Evolutionary conservation across 2,329 filamentous ascomycete genomes (phyloP), one percentile per base, ranked within the genome.

Genomic region (Trichophyton mentagrophytes): DNA sequence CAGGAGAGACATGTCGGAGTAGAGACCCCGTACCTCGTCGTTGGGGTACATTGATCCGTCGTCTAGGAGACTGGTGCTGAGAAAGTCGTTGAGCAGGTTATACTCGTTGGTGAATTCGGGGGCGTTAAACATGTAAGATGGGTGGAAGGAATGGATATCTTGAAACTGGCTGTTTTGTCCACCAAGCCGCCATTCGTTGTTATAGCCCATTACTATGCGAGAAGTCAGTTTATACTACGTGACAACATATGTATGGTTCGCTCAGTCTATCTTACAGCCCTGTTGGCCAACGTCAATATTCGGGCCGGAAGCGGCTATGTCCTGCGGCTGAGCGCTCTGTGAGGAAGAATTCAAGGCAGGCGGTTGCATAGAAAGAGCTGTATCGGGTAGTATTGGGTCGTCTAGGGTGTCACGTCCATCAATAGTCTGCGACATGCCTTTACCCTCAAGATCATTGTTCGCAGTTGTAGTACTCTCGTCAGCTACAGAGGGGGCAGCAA

Each of bases 91-190:
- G 70, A 99, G 84, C 58, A 97, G 79, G 71, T 96, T 96, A 74
- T 96, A 96, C 78, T 99, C 93, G 76, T 93, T 93, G 63, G 88
- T 91, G 67, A 96, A 89, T 75, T 99, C 93, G 64, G 90, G 89
- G n/a, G 85, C 84, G 71, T 87, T 87, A 76, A 96, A 95, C 87
- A 96, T 91, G 78, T 93, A 97, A 70, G 89, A 93, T 62, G 89
- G 88, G 76, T 96, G 90, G 70, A 91, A 90, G 71, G 85, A 89
- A 76, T 93, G 90, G 86, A 96, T 93, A 74, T 96, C 90, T 78
- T 95, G 87, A 74, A 89, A 93, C 70, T 89, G 88, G 22, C 25
- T 58, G 72, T 86, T 93, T 70, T 90, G 88, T 62, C 85, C 83
- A 58, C 78, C 78, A 64, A 90, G 80, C 66, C 72, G 74, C 86